A percentile compares a stretch with the other conserved stretches of the same genome.
These are phyloP conservation scores for Debaryomyces coudertii DNA, from an alignment of 1,139 yeast species.

Conservation along the genomic window DNA sequence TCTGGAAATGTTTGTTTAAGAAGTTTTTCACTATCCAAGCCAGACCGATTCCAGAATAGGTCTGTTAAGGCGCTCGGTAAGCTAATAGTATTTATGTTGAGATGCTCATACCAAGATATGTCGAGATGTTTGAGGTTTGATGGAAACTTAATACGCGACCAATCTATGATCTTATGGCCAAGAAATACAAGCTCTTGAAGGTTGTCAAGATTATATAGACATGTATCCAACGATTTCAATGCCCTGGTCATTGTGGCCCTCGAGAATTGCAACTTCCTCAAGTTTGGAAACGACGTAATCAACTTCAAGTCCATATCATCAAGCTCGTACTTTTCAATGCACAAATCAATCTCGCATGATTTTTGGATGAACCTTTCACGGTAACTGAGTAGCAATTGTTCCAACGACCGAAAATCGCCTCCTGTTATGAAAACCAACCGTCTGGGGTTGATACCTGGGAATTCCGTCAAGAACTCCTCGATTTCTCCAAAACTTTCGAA, in stretches of 20 bases:
- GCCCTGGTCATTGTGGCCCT: conserved; percentile 24
- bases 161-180: conserved; percentile 35
- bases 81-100: conserved; percentile 19
- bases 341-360: conserved; percentile 26
- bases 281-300: conserved; percentile 29
- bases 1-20: conserved; percentile 22
- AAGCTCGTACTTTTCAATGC: conserved; percentile 32
- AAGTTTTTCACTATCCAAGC: conserved; percentile 22
- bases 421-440: conserved; percentile 34
- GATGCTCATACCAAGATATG: conserved; percentile 36
- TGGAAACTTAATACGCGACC: conserved; percentile 31
- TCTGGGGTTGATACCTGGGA: conserved; percentile 33
- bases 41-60: conserved; percentile 37
- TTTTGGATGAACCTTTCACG: conserved; percentile 19
- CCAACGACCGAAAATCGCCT: conserved; percentile 36
- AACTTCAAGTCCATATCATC: conserved; percentile 24
- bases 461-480: conserved; percentile 32
- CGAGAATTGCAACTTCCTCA: conserved; percentile 35
- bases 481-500: conserved; percentile 35
- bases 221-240: conserved; percentile 11
- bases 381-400: conserved; percentile 26
- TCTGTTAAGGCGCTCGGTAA: conserved; percentile 26
- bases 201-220: conserved; percentile 13
- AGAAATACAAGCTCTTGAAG: conserved; percentile 33
- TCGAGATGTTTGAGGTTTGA: conserved; percentile 33